Base-by-base conservation (phyloP, 129 eudicot genomes). In the Scalesia atractyloides region DNA sequence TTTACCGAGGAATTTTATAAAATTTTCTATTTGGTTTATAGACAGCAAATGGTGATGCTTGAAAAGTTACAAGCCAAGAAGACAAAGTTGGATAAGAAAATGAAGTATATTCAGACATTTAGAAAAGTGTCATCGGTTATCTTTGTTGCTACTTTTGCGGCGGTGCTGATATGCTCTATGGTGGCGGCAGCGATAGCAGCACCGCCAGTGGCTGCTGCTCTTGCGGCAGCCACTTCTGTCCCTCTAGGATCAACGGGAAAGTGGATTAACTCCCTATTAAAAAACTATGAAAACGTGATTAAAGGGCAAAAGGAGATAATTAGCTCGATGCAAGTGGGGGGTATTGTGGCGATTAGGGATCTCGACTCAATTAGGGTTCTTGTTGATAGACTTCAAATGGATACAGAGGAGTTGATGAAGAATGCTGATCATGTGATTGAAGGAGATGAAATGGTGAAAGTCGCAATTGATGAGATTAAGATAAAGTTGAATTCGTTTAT, bases 171-270 rank as follows among this genome's bases (percentile, higher is more conserved):
- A 51, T 91, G 97, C 57, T 91, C 97, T 0, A 92, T 91, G 59
- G 95, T 91, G 81, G 95, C 95, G 5, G 97, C 97, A 0, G 95
- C 95, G 41, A 80, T 91, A 74, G 95, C 97, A 3, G 88, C 92
- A 2, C 97, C 97, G 0, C 92, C 97, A 0, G 89, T 91, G 39
- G 95, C 95, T 2, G 91, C 95, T 1, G 95, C 95, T 19, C 85
- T 91, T 0, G 90, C 95, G 6, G 97, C 97, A 2, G 91, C 95
- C 6, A 53, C 86, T 1, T 75, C 97, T 2, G 60, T 91, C 36
- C 97, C 97, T 17, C 51, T 91, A 44, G 95, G 95, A 2, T 91
- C 97, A 37, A 86, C 88, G 95, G 97, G 97, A 57, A 87, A 83
- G 66, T 91, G 97, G 97, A 88, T 91, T 1, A 86, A 88, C 64